Evolutionary conservation across 106 monocot species (phyloP).

Genomic region (Apostasia ramifera): DNA sequence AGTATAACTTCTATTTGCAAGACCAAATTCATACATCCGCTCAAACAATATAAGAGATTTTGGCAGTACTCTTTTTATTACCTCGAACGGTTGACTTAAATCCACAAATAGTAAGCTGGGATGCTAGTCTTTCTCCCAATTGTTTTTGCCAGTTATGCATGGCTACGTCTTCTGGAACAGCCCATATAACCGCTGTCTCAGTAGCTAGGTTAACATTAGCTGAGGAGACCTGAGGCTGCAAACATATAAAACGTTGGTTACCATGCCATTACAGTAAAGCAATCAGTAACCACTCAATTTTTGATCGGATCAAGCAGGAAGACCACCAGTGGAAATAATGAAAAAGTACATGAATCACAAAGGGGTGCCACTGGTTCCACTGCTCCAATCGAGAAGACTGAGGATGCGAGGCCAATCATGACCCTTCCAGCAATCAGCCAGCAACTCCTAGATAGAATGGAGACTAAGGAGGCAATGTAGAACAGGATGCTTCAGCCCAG

Average conservation of each 20-base stretch:
- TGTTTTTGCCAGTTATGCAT: constrained; percentile 61
- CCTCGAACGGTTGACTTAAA: constrained; percentile 91
- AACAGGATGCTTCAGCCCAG: too few species aligned
- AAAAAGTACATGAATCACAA: too few species aligned
- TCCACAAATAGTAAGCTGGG: constrained; percentile 72
- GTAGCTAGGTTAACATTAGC: constrained; percentile 93
- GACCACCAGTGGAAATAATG: too few species aligned
- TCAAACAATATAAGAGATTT: neutral
- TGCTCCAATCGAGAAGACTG: neutral
- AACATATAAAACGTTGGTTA: neutral
- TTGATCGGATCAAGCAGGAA: neutral
- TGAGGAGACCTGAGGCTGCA: constrained; percentile 80
- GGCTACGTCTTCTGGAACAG: constrained; percentile 41
- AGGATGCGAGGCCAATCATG: neutral
- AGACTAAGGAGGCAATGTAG: too few species aligned
- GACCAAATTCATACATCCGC: too few species aligned
- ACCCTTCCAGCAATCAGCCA: too few species aligned
- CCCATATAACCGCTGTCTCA: constrained; percentile 88
- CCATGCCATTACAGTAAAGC: neutral
- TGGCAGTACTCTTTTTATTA: constrained; percentile 7
- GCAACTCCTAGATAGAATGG: too few species aligned
- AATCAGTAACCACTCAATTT: neutral
- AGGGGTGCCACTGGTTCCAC: too few species aligned
- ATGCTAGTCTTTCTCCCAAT: constrained; percentile 79
- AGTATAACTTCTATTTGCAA: neutral